Conservation (phyloP, 2,329 filamentous ascomycete genomes). For the Ophiostoma piceae region DNA sequence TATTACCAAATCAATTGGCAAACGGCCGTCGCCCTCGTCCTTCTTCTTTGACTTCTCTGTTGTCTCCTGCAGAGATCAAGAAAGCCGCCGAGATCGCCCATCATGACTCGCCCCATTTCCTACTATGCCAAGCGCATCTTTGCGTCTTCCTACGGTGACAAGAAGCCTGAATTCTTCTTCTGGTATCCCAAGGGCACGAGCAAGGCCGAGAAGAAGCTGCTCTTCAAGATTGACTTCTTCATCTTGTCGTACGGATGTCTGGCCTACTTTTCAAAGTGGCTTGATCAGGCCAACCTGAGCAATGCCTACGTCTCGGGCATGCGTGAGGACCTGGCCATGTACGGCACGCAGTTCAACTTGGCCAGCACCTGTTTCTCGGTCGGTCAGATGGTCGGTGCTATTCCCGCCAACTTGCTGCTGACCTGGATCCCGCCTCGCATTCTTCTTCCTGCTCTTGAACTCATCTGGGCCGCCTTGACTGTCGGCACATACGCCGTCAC, state of each 20-base stretch:
- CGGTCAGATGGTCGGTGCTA: conserved; percentile 28
- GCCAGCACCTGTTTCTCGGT: conserved; percentile 33
- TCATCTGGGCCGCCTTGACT: conserved; percentile 29
- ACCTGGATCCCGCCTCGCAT: conserved; percentile 28
- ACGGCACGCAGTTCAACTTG: conserved; percentile 39
- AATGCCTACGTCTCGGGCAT: conserved; percentile 47
- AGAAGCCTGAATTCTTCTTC: conserved; percentile 28
- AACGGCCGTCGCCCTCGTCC: conserved; percentile 10
- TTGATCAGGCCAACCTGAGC: conserved; percentile 28
- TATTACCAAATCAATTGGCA: conserved; percentile 11
- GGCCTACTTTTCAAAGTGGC: conserved; percentile 32
- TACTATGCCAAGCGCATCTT: conserved; percentile 29
- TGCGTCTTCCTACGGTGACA: conserved; percentile 31
- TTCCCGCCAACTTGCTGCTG: conserved; percentile 26
- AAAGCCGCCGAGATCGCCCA: neutral
- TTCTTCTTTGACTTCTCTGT: neutral
- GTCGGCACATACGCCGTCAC: conserved; percentile 26
- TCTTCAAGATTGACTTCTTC: conserved; percentile 34
- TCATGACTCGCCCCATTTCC: conserved; percentile 6
- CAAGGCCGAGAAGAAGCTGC: conserved; percentile 30
- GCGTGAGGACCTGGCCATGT: conserved; percentile 42
- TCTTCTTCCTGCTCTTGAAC: conserved; percentile 23
- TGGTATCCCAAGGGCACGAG: conserved; percentile 31
- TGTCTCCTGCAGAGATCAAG: neutral
- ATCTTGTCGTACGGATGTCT: conserved; percentile 32